phyloP scores from a whole-genome alignment of 2,329 filamentous ascomycete species.

The Graphiopsis chlorocephala region DNA sequence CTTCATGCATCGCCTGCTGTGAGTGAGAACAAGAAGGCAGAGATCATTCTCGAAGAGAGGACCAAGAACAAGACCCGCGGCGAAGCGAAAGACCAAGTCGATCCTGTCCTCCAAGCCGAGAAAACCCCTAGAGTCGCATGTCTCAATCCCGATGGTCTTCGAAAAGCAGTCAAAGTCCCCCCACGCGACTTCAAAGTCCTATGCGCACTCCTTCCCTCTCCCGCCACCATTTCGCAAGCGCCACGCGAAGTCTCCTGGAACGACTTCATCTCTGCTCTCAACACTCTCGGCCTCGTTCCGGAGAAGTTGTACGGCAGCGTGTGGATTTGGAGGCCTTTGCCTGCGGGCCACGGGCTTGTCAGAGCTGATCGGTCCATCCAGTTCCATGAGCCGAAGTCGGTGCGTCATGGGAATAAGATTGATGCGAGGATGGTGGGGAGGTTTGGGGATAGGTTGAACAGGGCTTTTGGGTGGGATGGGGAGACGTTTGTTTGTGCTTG shows the following conservation, averaged over 20 bases:
- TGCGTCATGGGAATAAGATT: conserved; percentile 45
- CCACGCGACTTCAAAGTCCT: conserved; percentile 41
- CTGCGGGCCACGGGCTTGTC: conserved; percentile 22
- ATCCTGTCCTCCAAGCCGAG: neutral
- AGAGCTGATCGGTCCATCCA: conserved; percentile 52
- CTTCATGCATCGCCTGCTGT: neutral
- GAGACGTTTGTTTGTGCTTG: conserved; percentile 25
- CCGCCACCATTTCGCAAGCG: conserved; percentile 30
- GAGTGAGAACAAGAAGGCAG: neutral
- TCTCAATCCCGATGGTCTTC: neutral
- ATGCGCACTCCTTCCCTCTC: conserved; percentile 41
- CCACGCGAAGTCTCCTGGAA: conserved; percentile 53
- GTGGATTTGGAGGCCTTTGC: conserved; percentile 56
- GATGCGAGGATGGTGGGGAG: conserved; percentile 46
- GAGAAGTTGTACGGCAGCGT: conserved; percentile 60
- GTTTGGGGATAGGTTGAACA: conserved; percentile 49
- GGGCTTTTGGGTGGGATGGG: conserved; percentile 33
- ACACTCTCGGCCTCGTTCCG: conserved; percentile 47
- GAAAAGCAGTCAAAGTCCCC: conserved; percentile 14
- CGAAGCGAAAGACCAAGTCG: neutral
- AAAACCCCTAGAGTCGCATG: neutral
- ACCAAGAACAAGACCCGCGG: neutral
- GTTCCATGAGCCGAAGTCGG: conserved; percentile 61
- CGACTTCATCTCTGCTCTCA: conserved; percentile 55
- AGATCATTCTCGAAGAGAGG: neutral